Evolutionary conservation across 2,329 filamentous ascomycete species (phyloP).

Genomic region (Mycocentrospora acerina): DNA sequence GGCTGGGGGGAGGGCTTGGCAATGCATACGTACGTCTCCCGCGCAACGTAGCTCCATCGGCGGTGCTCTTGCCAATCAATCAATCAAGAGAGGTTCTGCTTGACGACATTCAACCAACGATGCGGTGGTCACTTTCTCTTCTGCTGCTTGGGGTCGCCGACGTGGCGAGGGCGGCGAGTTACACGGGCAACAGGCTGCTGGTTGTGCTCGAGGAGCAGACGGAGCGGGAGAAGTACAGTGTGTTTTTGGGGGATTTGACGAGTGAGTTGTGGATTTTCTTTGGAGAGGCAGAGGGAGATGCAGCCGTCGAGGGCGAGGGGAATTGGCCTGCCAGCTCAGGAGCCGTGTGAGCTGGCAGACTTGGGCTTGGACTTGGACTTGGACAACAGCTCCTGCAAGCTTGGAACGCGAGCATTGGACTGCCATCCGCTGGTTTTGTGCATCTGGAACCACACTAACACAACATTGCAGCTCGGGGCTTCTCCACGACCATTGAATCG

Average conservation of each 20-base stretch:
- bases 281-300: not conserved
- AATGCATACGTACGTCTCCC: constrained; percentile 43
- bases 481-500: constrained; percentile 76
- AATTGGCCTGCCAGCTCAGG: not conserved
- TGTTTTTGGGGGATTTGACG: constrained; percentile 73
- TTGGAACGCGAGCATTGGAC: too few species aligned
- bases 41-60: constrained; percentile 8
- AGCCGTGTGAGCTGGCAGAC: constrained; percentile 15
- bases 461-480: constrained; percentile 69
- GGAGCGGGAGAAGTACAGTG: constrained; percentile 80
- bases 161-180: constrained; percentile 74
- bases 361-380: constrained; percentile 2
- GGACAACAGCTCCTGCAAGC: not conserved
- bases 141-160: constrained; percentile 67
- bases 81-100: too few species aligned
- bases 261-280: constrained; percentile 51
- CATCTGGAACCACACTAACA: constrained; percentile 10
- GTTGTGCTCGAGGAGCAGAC: constrained; percentile 81
- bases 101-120: too few species aligned
- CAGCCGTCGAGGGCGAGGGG: not conserved
- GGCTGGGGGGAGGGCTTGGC: constrained; percentile 30
- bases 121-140: constrained; percentile 75
- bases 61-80: not conserved
- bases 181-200: constrained; percentile 75
- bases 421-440: too few species aligned